Percentiles rank a stretch among this genome's conserved stretches.
phyloP scores from a whole-genome alignment of 768 basidiomycete species.

The Pleurotus sapidus region DNA sequence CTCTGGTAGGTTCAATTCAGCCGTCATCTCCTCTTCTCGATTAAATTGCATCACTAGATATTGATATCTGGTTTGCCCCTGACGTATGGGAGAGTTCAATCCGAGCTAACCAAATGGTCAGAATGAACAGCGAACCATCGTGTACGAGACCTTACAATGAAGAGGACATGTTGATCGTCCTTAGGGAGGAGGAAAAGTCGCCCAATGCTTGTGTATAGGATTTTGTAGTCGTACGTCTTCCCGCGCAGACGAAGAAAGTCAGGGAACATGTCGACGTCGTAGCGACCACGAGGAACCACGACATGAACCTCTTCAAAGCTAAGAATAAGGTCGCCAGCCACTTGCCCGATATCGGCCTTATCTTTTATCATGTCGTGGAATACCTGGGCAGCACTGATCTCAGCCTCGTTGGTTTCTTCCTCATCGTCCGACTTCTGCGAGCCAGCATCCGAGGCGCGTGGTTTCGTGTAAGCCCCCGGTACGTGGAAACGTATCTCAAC shows the following conservation, averaged over 20 bases:
- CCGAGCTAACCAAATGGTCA: constrained; percentile 57
- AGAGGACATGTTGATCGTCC: constrained; percentile 93
- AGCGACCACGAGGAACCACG: constrained; percentile 92
- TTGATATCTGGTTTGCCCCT: constrained; percentile 97
- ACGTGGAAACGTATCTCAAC: constrained; percentile 97
- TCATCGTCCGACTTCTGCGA: constrained; percentile 74
- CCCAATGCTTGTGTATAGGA: constrained; percentile 84
- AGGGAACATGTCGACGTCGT: constrained; percentile 97
- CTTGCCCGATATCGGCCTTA: constrained; percentile 90
- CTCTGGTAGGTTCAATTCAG: constrained; percentile 92
- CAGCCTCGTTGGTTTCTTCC: constrained; percentile 63
- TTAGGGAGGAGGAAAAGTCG: constrained; percentile 92
- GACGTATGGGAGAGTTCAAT: constrained; percentile 89
- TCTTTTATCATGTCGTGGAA: constrained; percentile 98
- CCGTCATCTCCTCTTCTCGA: constrained; percentile 95
- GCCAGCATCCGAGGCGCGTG: constrained; percentile 66
- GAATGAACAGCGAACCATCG: background rate
- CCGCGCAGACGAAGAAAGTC: constrained; percentile 94
- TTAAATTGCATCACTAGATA: constrained; percentile 98
- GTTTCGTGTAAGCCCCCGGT: constrained; percentile 71
- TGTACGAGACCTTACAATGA: constrained; percentile 67
- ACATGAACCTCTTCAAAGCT: constrained; percentile 96
- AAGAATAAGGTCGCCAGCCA: constrained; percentile 86
- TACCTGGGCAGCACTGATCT: constrained; percentile 89
- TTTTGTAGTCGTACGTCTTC: constrained; percentile 99